Percentiles rank a stretch among this genome's conserved stretches.
Evolutionary conservation across 441 rosid genomes (phyloP).

Genomic region (Euphorbia celastroides): DNA sequence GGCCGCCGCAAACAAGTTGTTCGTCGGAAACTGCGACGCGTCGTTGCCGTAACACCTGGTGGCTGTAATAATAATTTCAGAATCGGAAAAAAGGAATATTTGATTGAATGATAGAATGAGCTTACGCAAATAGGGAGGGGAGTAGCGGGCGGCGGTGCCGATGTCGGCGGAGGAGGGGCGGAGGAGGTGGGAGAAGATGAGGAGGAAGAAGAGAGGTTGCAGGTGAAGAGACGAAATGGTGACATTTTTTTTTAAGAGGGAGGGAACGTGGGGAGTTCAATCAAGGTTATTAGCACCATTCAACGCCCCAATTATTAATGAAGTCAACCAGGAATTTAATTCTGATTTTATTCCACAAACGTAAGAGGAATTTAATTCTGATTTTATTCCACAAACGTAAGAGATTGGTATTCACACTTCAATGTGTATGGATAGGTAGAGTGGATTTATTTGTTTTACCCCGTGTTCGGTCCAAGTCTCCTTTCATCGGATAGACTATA

Average conservation of each 20-base stretch:
- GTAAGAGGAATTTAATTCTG: background rate
- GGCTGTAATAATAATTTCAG: slow-evolving; percentile 18
- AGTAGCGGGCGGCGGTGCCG: slow-evolving; percentile 46
- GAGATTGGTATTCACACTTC: no score
- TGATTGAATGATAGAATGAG: no score
- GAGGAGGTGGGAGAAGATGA: slow-evolving; percentile 9
- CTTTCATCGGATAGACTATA: no score
- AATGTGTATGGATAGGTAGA: no score
- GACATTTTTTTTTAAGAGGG: background rate
- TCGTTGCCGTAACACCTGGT: slow-evolving; percentile 38
- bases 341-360: background rate
- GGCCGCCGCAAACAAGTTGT: slow-evolving; percentile 53
- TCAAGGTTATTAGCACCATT: background rate
- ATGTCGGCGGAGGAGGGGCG: slow-evolving; percentile 30
- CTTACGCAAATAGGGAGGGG: slow-evolving; percentile 54
- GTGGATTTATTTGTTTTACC: no score
- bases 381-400: background rate
- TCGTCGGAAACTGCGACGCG: slow-evolving; percentile 44
- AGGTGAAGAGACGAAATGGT: background rate
- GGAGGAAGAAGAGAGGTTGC: no score
- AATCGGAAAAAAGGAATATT: no score
- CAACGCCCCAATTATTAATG: no score
- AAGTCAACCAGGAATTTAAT: background rate
- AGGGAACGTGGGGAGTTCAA: background rate
- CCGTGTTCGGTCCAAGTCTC: no score